These are phyloP conservation scores for Lactarius evosmus DNA, from an alignment of 768 basidiomycete species.

Conservation along the genomic window DNA sequence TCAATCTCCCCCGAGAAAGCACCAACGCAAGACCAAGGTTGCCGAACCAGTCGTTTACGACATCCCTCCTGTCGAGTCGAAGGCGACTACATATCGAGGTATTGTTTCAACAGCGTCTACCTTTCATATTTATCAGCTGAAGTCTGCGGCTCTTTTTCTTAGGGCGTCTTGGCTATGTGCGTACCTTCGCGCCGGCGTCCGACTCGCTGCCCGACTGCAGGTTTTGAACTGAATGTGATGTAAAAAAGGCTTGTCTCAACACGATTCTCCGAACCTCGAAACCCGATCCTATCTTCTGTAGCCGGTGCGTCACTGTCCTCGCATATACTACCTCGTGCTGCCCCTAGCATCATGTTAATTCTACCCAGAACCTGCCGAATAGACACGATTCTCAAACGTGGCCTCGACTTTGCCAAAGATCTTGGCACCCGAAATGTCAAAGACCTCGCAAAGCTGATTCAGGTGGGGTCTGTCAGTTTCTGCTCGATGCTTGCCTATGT, in stretches of 20 bases:
- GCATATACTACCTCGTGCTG: not conserved
- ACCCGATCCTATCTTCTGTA: conserved; percentile 74
- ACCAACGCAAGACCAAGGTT: conserved; percentile 35
- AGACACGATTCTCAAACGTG: conserved; percentile 74
- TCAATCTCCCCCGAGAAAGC: conserved; percentile 29
- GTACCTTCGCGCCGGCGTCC: not conserved
- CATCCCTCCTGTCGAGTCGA: conserved; percentile 69
- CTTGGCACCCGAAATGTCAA: conserved; percentile 71
- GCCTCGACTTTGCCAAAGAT: conserved; percentile 78
- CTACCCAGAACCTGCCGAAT: conserved; percentile 48
- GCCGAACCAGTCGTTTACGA: conserved; percentile 53
- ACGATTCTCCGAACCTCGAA: conserved; percentile 73
- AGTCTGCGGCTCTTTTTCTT: too few species aligned
- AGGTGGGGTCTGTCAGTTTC: conserved; percentile 34
- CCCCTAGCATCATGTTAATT: conserved; percentile 2
- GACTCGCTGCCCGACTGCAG: not conserved
- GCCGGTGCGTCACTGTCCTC: conserved; percentile 41
- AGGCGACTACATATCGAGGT: conserved; percentile 68
- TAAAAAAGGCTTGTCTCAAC: conserved; percentile 70
- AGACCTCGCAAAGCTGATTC: conserved; percentile 69
- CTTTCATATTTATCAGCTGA: not conserved
- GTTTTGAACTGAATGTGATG: not conserved
- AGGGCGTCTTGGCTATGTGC: conserved; percentile 27
- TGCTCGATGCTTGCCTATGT: not conserved
- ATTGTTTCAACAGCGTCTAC: conserved; percentile 34